Conservation (phyloP, 805 yeast species). For the Candida golubevii region DNA sequence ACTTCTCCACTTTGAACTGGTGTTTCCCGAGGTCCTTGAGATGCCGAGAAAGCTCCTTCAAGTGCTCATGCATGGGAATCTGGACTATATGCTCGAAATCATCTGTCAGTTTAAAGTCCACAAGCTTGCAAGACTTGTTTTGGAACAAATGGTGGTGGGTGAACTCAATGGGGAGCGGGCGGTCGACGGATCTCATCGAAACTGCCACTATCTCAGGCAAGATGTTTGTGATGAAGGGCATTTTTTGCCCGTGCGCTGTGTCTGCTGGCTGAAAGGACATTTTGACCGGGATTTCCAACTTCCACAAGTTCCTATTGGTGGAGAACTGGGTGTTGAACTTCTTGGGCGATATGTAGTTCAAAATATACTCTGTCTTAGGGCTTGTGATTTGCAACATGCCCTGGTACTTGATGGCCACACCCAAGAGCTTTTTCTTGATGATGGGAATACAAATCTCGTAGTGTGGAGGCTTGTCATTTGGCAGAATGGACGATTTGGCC, state of each 20-base stretch:
- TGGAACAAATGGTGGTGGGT: constrained; percentile 34
- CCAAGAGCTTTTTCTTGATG: constrained; percentile 25
- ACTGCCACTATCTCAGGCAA: constrained; percentile 29
- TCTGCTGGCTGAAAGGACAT: constrained; percentile 24
- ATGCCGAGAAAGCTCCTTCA: constrained; percentile 24
- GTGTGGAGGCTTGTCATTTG: constrained; percentile 1
- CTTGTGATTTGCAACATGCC: constrained; percentile 33
- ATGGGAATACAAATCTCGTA: constrained; percentile 31
- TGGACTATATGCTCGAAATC: constrained; percentile 31
- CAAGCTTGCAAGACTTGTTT: constrained; percentile 16
- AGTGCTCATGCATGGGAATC: constrained; percentile 29
- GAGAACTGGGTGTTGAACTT: constrained; percentile 13
- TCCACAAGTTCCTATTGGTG: constrained; percentile 11
- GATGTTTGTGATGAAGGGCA: constrained; percentile 11
- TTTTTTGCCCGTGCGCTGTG: constrained; percentile 5
- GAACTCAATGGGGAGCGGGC: constrained; percentile 34
- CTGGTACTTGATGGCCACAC: constrained; percentile 25
- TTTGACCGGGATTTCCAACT: constrained; percentile 28
- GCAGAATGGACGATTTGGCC: neutral
- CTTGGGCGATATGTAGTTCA: constrained; percentile 22
- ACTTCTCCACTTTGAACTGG: constrained; percentile 26
- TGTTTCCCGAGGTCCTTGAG: constrained; percentile 22
- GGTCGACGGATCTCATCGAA: constrained; percentile 27
- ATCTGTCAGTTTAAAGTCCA: constrained; percentile 17
- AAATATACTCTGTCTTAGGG: constrained; percentile 27